phyloP scores from a whole-genome alignment of 2,329 filamentous ascomycete species.

The Ilyonectria destructans region DNA sequence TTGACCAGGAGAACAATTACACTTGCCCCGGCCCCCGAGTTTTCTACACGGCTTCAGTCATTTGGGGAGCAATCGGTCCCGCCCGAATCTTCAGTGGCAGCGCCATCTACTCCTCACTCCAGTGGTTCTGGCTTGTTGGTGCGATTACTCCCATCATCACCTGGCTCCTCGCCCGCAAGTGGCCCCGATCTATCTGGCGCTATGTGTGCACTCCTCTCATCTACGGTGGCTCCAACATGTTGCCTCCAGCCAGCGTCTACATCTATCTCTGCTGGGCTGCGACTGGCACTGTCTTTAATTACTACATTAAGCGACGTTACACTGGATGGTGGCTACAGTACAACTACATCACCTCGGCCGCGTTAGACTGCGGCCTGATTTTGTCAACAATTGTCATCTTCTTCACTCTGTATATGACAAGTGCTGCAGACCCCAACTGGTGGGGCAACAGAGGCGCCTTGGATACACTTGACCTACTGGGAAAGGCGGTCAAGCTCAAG shows the following conservation, averaged over 20 bases:
- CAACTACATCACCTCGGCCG: conserved; percentile 83
- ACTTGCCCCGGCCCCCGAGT: conserved; percentile 70
- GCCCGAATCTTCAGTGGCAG: conserved; percentile 77
- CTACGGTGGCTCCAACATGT: conserved; percentile 74
- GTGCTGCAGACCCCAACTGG: conserved; percentile 71
- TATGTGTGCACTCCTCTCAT: conserved; percentile 80
- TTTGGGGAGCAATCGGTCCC: conserved; percentile 83
- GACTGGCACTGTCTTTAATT: conserved; percentile 80
- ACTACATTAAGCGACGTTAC: conserved; percentile 75
- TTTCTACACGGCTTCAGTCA: conserved; percentile 79
- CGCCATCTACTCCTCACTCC: conserved; percentile 75
- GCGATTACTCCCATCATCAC: conserved; percentile 75
- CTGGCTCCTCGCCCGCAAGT: conserved; percentile 74
- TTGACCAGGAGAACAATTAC: conserved; percentile 70
- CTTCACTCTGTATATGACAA: conserved; percentile 76
- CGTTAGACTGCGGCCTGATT: conserved; percentile 78
- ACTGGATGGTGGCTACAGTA: conserved; percentile 85
- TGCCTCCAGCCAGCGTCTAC: conserved; percentile 80
- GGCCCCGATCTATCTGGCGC: conserved; percentile 73
- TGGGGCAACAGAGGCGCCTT: conserved; percentile 71
- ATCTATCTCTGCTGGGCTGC: conserved; percentile 82
- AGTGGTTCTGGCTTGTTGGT: conserved; percentile 82
- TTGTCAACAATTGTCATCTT: conserved; percentile 80
- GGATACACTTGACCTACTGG: conserved; percentile 64
- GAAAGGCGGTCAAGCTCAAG: conserved; percentile 60